Conservation (phyloP, 2,329 filamentous ascomycete species). For the Claviceps citrina region DNA sequence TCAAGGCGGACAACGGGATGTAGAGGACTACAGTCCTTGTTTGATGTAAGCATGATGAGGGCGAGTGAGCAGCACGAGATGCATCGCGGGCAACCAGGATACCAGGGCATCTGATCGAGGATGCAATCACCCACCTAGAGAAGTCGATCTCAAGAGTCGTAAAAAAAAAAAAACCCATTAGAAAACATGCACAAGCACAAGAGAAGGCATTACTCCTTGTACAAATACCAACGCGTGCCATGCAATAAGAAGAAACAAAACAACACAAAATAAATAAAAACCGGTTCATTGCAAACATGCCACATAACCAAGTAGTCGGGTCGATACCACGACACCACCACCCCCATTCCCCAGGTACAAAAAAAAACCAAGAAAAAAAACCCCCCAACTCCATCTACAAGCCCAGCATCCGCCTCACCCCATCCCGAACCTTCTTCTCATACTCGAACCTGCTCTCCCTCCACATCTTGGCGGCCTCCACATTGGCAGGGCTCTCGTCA, state of each 20-base stretch:
- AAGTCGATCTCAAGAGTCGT: too few relatives aligned
- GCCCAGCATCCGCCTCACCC: slow-evolving; percentile 65
- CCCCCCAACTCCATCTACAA: slow-evolving; percentile 30
- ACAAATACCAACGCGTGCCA: slow-evolving; percentile 11
- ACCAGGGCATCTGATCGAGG: too few relatives aligned
- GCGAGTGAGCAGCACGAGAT: not conserved
- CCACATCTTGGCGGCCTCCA: slow-evolving; percentile 96
- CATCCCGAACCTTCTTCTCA: slow-evolving; percentile 69
- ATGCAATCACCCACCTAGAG: too few relatives aligned
- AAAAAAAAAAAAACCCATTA: not conserved
- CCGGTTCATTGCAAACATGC: not conserved
- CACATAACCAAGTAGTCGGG: not conserved
- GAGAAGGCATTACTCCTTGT: slow-evolving; percentile 3
- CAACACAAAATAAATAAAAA: not conserved
- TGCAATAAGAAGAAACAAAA: slow-evolving; percentile 7
- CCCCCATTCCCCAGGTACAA: too few relatives aligned
- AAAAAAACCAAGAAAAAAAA: not conserved
- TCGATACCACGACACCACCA: not conserved
- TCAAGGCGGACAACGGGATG: slow-evolving; percentile 52
- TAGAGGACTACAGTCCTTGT: too few relatives aligned
- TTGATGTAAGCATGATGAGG: slow-evolving; percentile 4
- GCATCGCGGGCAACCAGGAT: too few relatives aligned
- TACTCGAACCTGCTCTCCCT: slow-evolving; percentile 70
- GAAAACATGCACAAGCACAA: not conserved
- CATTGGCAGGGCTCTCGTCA: slow-evolving; percentile 90